Conservation (phyloP, 768 basidiomycete species). For the Epithele typhae region DNA sequence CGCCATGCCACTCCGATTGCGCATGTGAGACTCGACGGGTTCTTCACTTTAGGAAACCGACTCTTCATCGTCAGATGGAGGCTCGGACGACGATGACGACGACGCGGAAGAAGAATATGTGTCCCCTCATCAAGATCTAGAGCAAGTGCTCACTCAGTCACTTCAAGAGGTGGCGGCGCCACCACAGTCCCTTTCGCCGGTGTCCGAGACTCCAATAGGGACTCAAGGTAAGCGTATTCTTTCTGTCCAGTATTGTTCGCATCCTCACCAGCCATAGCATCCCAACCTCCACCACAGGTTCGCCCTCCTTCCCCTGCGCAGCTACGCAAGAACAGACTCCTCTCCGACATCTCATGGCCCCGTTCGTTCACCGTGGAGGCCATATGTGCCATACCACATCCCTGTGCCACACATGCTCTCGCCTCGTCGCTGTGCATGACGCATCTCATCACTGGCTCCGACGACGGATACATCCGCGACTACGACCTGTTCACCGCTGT, state of each 20-base stretch:
- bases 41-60: conserved; percentile 47
- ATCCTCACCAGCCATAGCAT: conserved; percentile 18
- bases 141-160: conserved; percentile 30
- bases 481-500: conserved; percentile 89
- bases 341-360: conserved; percentile 32
- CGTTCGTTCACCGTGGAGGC: conserved; percentile 84
- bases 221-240: conserved; percentile 9
- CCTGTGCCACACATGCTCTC: conserved; percentile 82
- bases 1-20: conserved; percentile 15
- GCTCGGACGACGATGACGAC: conserved; percentile 29
- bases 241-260: neutral
- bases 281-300: conserved; percentile 19
- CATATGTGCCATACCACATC: conserved; percentile 87
- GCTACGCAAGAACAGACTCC: conserved; percentile 45
- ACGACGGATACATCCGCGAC: conserved; percentile 90
- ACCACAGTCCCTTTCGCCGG: conserved; percentile 10
- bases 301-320: conserved; percentile 53
- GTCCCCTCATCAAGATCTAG: conserved; percentile 48
- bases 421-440: conserved; percentile 84
- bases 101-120: conserved; percentile 36
- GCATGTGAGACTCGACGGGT: too few species aligned
- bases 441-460: conserved; percentile 85
- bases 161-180: conserved; percentile 33
- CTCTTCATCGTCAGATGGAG: conserved; percentile 59
- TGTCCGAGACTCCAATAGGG: conserved; percentile 3